Base-by-base conservation (phyloP, 345 rosid genomes). In the Stellera chamaejasme region DNA sequence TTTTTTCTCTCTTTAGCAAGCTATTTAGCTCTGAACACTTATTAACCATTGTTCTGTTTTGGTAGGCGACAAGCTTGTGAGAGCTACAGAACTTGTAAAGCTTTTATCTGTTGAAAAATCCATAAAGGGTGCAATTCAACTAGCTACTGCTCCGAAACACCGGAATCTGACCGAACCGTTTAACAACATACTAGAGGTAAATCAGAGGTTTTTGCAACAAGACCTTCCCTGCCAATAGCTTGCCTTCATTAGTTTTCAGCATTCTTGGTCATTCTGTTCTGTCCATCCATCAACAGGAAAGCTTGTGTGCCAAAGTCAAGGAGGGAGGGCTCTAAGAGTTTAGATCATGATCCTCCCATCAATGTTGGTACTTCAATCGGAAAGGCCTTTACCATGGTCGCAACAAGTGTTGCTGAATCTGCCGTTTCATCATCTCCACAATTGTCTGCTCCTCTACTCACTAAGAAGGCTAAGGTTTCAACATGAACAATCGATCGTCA, bases 151-250 rank as follows among this genome's bases (percentile, higher is more conserved):
- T 59, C 74, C 89, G 70, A 89, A 88, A 82, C 94, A 86, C 64
- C 99, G 96, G 9, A 82, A 77, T 73, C 72, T 93, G 65, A 97
- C 96, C 0, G 97, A 87, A 61, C 77, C 84, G 27, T 89, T 93
- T 77, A 75, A 89, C 71, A 69, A 56, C 67, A 81, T 93, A 65
- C 72, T 86, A 58, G 99, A 93, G 87, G 97, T 84, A 56, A 64
- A 62, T 46, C 28, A 45, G n/a, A n/a, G n/a, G n/a, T n/a, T n/a
- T n/a, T n/a, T n/a, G n/a, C n/a, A n/a, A n/a, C n/a, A n/a, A n/a
- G n/a, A n/a, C n/a, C n/a, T n/a, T n/a, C n/a, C n/a, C n/a, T 64
- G n/a, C n/a, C 19, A 16, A 43, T 52, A 19, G 27, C 49, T 27
- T 19, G 16, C 32, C 41, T 52, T 14, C 62, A 3, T 47, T 50